A percentile compares a stretch with the other conserved stretches of the same genome.
Conservation (phyloP, 1,284 basidiomycete genomes). For the Pterula multifida region DNA sequence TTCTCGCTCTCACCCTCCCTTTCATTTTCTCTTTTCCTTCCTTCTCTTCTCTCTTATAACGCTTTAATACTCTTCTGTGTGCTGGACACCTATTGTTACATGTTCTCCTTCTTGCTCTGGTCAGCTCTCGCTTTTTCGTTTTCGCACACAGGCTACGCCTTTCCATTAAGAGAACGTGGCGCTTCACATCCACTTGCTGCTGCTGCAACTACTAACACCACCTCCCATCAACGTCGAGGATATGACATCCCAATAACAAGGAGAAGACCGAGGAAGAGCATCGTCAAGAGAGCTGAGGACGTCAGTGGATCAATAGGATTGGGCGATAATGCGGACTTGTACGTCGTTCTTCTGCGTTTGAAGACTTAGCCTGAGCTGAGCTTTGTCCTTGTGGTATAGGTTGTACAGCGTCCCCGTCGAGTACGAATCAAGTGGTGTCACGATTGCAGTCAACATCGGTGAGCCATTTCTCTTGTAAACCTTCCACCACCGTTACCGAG, state of each 20-base stretch:
- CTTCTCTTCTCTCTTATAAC: background rate
- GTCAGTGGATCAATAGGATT: slow-evolving; percentile 19
- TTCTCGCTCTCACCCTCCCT: background rate
- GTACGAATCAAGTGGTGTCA: background rate
- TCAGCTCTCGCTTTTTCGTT: background rate
- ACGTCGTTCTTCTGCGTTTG: slow-evolving; percentile 12
- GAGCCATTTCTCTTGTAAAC: background rate
- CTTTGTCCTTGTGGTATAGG: slow-evolving; percentile 5
- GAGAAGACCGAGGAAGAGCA: background rate
- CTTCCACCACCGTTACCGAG: background rate
- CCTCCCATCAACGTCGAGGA: background rate
- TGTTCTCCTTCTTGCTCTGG: slow-evolving; percentile 1
- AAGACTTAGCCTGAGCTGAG: background rate
- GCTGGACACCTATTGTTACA: background rate
- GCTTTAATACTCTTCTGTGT: background rate
- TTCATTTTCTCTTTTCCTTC: background rate
- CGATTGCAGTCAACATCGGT: slow-evolving; percentile 1
- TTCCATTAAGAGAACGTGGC: background rate
- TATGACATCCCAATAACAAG: background rate
- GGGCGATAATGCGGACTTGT: slow-evolving; percentile 38
- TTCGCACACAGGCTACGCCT: slow-evolving; percentile 10
- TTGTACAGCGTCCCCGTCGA: background rate
- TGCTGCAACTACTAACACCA: background rate
- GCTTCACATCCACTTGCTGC: background rate
- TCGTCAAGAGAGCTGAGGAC: slow-evolving; percentile 12